Evolutionary conservation across 352 stramenopile species (phyloP).

Genomic region (Pythium volutum): DNA sequence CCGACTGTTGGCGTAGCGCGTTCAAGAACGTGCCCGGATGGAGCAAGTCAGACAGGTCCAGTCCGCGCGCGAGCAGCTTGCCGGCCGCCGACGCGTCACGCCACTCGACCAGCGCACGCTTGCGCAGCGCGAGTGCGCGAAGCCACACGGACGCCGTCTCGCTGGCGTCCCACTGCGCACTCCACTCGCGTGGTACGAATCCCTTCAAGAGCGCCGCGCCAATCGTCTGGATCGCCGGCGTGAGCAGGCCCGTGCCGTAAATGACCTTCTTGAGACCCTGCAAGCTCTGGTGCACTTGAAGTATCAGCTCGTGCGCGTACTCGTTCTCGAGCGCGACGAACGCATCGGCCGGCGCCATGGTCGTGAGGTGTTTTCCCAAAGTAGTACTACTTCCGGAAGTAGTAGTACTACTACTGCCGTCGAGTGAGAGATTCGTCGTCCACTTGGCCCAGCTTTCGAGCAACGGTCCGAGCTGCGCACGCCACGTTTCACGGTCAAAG

Average conservation of each 20-base stretch:
- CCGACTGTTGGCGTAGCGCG: constrained; percentile 90
- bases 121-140: constrained; percentile 69
- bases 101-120: constrained; percentile 84
- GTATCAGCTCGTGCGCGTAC: constrained; percentile 65
- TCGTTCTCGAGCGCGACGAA: constrained; percentile 92
- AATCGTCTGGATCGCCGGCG: constrained; percentile 82
- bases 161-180: constrained; percentile 76
- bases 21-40: constrained; percentile 95
- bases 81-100: constrained; percentile 52
- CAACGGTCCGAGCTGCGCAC: constrained; percentile 83
- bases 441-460: constrained; percentile 89
- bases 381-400: neutral
- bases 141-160: constrained; percentile 79
- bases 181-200: constrained; percentile 77
- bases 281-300: constrained; percentile 70
- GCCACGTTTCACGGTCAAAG: constrained; percentile 93
- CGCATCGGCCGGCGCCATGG: constrained; percentile 74
- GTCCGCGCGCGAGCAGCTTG: constrained; percentile 62
- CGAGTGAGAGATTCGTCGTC: constrained; percentile 55
- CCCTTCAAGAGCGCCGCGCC: constrained; percentile 73
- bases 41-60: constrained; percentile 91
- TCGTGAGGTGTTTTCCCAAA: constrained; percentile 33
- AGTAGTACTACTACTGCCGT: constrained; percentile 24
- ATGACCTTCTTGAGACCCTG: constrained; percentile 87
- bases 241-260: constrained; percentile 89